Evolutionary conservation across 176 grass and related monocot species (phyloP).

Genomic region (Rhynchospora pubera): DNA sequence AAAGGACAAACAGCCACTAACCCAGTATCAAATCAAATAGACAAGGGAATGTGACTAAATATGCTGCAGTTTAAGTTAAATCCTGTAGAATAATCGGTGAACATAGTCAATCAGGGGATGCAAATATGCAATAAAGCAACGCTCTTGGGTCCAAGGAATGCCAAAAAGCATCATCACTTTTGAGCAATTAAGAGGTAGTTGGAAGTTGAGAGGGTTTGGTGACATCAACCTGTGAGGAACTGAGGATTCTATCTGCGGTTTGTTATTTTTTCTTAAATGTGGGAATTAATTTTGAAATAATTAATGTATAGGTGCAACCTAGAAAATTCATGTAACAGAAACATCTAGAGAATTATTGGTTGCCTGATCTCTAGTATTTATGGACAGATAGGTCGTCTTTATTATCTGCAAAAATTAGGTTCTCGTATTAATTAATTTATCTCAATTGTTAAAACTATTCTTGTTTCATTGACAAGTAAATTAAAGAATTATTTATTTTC

Average conservation of each 20-base stretch:
- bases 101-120: too few species aligned
- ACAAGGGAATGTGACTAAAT: too few species aligned
- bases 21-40: too few species aligned
- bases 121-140: too few species aligned
- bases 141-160: too few species aligned
- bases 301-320: background rate
- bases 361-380: background rate
- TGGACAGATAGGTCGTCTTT: background rate
- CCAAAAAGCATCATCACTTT: background rate
- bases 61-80: too few species aligned
- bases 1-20: too few species aligned
- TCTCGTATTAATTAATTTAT: too few species aligned
- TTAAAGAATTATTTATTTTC: too few species aligned
- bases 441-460: too few species aligned
- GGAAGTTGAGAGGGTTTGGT: background rate
- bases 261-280: background rate
- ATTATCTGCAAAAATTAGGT: background rate
- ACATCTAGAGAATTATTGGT: background rate
- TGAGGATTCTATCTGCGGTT: background rate
- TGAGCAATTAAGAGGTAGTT: conserved; percentile 15
- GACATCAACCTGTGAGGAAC: background rate
- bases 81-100: too few species aligned
- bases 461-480: too few species aligned
- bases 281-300: background rate
- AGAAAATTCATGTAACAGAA: background rate